phyloP scores from a whole-genome alignment of 176 grass and related monocot genomes.

The Musa acuminata region DNA sequence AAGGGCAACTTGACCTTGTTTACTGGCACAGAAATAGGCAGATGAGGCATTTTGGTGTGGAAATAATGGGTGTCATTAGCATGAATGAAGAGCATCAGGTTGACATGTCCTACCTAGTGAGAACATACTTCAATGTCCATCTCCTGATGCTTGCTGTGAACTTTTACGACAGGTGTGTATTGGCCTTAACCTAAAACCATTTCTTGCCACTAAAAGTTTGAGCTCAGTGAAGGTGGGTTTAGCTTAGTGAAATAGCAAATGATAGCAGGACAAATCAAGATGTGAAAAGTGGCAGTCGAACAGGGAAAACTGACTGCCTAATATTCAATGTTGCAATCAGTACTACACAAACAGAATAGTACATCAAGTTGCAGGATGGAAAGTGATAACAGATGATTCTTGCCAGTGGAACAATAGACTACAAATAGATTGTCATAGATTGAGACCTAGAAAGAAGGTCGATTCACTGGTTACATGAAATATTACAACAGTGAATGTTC shows the following conservation, averaged over 20 bases:
- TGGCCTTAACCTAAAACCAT: too few species aligned
- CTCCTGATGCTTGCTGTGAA: conserved; percentile 30
- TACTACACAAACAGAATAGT: too few species aligned
- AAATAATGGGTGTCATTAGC: neutral
- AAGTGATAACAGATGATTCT: too few species aligned
- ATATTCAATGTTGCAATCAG: too few species aligned
- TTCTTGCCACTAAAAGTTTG: too few species aligned
- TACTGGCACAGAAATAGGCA: neutral
- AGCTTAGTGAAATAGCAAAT: conserved; percentile 36
- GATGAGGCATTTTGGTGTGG: neutral
- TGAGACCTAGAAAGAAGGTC: too few species aligned
- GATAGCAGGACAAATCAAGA: conserved; percentile 26
- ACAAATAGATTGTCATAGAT: too few species aligned
- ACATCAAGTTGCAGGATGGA: too few species aligned
- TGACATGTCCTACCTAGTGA: neutral
- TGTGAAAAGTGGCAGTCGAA: conserved; percentile 46
- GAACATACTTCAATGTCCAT: conserved; percentile 5
- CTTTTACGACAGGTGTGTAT: conserved; percentile 9
- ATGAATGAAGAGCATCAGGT: neutral
- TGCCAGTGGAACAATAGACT: too few species aligned
- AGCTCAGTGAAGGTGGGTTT: conserved; percentile 27
- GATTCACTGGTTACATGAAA: too few species aligned
- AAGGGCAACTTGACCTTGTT: conserved; percentile 7
- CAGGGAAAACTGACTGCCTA: neutral
- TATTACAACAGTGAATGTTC: too few species aligned